Conservation (phyloP, 768 basidiomycete species). For the Termitomyces sp. region DNA sequence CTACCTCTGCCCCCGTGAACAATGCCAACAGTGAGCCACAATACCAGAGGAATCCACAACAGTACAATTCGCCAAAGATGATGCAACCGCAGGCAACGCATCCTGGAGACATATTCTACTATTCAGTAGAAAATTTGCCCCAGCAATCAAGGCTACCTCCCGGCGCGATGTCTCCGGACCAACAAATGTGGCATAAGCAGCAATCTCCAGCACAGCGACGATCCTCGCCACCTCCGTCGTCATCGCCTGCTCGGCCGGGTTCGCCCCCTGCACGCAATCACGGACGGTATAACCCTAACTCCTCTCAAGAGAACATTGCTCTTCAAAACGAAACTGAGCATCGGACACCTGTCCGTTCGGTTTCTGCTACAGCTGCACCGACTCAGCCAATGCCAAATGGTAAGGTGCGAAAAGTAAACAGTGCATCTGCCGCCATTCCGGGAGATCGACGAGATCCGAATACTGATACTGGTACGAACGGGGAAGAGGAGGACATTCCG, state of each 20-base stretch:
- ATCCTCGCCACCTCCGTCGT: constrained; percentile 20
- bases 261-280: constrained; percentile 44
- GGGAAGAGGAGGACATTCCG: constrained; percentile 78
- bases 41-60: constrained; percentile 25
- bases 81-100: constrained; percentile 24
- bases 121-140: constrained; percentile 26
- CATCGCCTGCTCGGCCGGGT: constrained; percentile 36
- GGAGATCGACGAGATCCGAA: constrained; percentile 28
- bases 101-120: constrained; percentile 32
- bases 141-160: constrained; percentile 45
- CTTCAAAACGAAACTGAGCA: constrained; percentile 19
- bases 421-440: constrained; percentile 53
- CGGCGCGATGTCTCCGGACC: constrained; percentile 56
- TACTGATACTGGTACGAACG: constrained; percentile 20
- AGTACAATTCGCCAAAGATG: constrained; percentile 17
- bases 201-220: constrained; percentile 24
- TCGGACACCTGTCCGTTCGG: constrained; percentile 58
- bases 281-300: constrained; percentile 25
- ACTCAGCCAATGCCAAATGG: constrained; percentile 39
- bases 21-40: constrained; percentile 22
- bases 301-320: constrained; percentile 29
- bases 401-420: constrained; percentile 57
- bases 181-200: constrained; percentile 23
- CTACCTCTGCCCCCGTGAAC: constrained; percentile 19
- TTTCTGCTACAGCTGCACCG: constrained; percentile 59